phyloP scores from a whole-genome alignment of 2,329 filamentous ascomycete species.

The Harringtonia lauricola region DNA sequence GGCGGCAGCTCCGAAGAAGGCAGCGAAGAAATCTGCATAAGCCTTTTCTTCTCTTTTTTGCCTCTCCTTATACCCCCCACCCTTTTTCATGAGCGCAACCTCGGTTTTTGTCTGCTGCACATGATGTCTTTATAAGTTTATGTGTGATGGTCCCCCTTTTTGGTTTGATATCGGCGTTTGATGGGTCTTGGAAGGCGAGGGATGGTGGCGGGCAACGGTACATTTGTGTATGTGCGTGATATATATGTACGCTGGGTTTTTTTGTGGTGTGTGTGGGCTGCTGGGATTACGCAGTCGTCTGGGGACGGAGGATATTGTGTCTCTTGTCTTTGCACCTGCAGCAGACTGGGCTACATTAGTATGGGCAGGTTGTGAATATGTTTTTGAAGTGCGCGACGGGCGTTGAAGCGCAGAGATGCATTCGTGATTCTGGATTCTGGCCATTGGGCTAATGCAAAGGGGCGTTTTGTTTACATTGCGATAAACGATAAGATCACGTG shows the following conservation, averaged over 20 bases:
- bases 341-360: background rate
- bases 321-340: background rate
- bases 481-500: too few species aligned
- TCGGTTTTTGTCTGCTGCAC: conserved; percentile 5
- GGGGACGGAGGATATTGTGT: background rate
- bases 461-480: too few species aligned
- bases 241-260: conserved; percentile 7
- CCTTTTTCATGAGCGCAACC: background rate
- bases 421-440: too few species aligned
- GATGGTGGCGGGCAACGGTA: conserved; percentile 10
- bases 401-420: too few species aligned
- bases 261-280: background rate
- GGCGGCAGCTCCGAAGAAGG: conserved; percentile 33
- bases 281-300: background rate
- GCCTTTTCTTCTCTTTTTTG: background rate
- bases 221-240: conserved; percentile 8
- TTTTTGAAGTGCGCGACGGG: too few species aligned
- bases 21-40: conserved; percentile 17
- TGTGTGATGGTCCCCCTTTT: conserved; percentile 11
- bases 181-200: conserved; percentile 9
- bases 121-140: conserved; percentile 6
- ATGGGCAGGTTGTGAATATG: too few species aligned
- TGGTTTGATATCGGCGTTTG: conserved; percentile 8
- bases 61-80: conserved; percentile 9
- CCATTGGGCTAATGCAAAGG: too few species aligned